Evolutionary conservation across 371 early-diverging fungal genomes (phyloP).

Genomic region (Apophysomyces ossiformis): DNA sequence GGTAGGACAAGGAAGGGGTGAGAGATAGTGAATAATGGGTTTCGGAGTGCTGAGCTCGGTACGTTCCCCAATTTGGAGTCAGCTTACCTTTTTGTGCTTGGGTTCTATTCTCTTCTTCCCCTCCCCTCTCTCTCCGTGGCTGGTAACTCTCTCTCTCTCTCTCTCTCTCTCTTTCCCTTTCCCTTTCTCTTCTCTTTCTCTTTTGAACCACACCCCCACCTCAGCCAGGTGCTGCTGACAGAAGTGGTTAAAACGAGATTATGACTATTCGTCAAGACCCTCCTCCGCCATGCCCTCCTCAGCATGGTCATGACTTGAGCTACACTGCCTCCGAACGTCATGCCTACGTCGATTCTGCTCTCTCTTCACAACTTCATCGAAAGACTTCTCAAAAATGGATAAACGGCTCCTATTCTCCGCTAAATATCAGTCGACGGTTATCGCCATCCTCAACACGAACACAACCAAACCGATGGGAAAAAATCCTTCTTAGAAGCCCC

Average conservation of each 20-base stretch:
- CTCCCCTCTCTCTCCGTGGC: neutral
- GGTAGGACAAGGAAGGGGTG: no score
- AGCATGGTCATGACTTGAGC: slow-evolving; percentile 13
- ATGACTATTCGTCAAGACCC: slow-evolving; percentile 17
- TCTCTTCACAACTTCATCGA: neutral
- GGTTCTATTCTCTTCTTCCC: neutral
- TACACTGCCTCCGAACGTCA: slow-evolving; percentile 9
- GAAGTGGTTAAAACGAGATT: slow-evolving; percentile 6
- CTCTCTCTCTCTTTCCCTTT: neutral
- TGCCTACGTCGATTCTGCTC: slow-evolving; percentile 11
- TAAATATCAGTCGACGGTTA: neutral
- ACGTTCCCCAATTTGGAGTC: no score
- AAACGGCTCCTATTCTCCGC: neutral
- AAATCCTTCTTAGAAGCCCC: neutral
- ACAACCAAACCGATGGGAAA: neutral
- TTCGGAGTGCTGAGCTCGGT: no score
- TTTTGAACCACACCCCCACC: slow-evolving; percentile 1
- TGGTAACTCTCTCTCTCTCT: neutral
- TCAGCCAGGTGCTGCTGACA: neutral
- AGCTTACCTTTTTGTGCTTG: no score
- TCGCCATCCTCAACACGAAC: neutral
- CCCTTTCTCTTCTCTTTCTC: slow-evolving; percentile 3
- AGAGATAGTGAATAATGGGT: no score
- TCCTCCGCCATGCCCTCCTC: slow-evolving; percentile 7
- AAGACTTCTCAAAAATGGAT: slow-evolving; percentile 4